phyloP scores from a whole-genome alignment of 1,139 yeast species.

The Sugiyamaella xylanicola region DNA sequence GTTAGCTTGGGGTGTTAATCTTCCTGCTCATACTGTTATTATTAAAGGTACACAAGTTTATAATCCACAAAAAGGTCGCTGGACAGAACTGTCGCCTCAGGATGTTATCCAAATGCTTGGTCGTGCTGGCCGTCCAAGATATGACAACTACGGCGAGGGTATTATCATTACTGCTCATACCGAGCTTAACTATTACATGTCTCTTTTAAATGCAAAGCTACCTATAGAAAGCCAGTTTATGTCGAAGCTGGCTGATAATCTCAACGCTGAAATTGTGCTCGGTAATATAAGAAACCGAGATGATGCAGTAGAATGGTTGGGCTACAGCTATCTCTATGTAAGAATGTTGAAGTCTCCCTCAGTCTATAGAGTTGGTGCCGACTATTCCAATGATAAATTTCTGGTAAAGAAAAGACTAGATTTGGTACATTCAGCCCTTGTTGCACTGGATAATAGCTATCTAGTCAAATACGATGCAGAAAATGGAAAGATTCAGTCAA shows the following conservation, averaged over 20 bases:
- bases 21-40: constrained; percentile 95
- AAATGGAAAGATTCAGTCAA: constrained; percentile 53
- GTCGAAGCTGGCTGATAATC: constrained; percentile 65
- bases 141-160: constrained; percentile 92
- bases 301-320: constrained; percentile 80
- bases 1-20: constrained; percentile 97
- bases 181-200: constrained; percentile 84
- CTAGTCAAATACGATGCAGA: constrained; percentile 61
- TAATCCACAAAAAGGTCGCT: constrained; percentile 83
- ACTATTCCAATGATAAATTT: constrained; percentile 45
- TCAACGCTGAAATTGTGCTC: constrained; percentile 85
- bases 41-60: constrained; percentile 95
- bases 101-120: constrained; percentile 94
- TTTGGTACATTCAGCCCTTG: constrained; percentile 74
- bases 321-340: constrained; percentile 75
- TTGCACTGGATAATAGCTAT: constrained; percentile 55
- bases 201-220: constrained; percentile 82
- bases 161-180: constrained; percentile 85
- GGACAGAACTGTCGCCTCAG: constrained; percentile 90
- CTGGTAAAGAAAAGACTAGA: constrained; percentile 61
- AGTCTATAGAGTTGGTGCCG: constrained; percentile 68
- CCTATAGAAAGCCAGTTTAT: constrained; percentile 91
- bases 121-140: constrained; percentile 96
- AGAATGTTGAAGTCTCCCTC: constrained; percentile 77
- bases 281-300: constrained; percentile 64